These are phyloP conservation scores for Telopea speciosissima DNA, from an alignment of 177 flowering plant species.

Conservation along the genomic window DNA sequence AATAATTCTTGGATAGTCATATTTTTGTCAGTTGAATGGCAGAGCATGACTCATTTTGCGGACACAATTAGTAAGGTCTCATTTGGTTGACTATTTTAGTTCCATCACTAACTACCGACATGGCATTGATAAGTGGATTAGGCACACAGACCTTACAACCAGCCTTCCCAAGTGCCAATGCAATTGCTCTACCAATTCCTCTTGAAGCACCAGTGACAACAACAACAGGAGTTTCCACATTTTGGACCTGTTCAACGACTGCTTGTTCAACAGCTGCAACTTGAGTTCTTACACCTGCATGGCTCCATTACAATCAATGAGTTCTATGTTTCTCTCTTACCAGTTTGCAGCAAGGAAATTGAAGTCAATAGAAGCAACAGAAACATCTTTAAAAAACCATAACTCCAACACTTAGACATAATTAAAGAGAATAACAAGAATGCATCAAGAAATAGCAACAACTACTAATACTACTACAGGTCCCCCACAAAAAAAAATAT, in stretches of 20 bases:
- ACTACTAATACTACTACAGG: no score
- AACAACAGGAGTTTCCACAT: slow-evolving; percentile 43
- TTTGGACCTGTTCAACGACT: slow-evolving; percentile 16
- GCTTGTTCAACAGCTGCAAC: slow-evolving; percentile 34
- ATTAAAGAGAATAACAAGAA: no score
- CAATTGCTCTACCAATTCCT: slow-evolving; percentile 52
- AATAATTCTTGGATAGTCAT: no score
- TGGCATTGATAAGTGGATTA: not conserved
- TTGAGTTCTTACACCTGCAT: slow-evolving; percentile 33
- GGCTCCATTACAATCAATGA: not conserved
- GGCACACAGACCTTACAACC: slow-evolving; percentile 57
- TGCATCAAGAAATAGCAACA: no score
- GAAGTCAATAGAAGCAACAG: no score
- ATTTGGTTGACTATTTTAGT: not conserved
- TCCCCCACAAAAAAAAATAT: no score
- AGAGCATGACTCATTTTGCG: not conserved
- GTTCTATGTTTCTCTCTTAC: not conserved
- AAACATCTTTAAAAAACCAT: no score
- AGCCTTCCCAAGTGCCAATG: slow-evolving; percentile 52
- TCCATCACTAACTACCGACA: not conserved
- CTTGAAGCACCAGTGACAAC: slow-evolving; percentile 55
- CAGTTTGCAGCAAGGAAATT: not conserved
- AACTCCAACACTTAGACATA: no score
- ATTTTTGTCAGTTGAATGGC: not conserved
- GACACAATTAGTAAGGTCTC: not conserved